Percentiles rank a stretch among this genome's conserved stretches.
Evolutionary conservation across 441 rosid genomes (phyloP).

Genomic region (Isatis lusitanica): DNA sequence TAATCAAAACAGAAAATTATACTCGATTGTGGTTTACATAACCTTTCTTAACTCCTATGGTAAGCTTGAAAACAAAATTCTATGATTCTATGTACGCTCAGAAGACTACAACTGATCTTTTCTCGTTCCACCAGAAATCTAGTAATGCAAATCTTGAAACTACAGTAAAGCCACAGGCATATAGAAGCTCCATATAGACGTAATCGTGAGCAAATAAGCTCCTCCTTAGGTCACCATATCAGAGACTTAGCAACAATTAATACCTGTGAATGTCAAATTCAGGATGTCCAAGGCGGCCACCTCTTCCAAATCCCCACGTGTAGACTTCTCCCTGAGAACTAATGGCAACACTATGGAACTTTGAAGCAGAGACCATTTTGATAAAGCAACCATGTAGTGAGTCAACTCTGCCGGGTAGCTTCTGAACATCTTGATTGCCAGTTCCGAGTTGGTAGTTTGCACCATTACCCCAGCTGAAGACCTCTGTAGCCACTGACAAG

Average conservation of each 20-base stretch:
- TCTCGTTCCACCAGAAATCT: slow-evolving; percentile 14
- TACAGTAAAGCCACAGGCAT: background rate
- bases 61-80: background rate
- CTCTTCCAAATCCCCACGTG: slow-evolving; percentile 99
- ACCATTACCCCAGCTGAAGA: slow-evolving; percentile 98
- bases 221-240: background rate
- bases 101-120: background rate
- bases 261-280: slow-evolving; percentile 99
- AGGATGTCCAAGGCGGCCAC: slow-evolving; percentile 99
- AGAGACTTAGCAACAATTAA: slow-evolving; percentile 2
- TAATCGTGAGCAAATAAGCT: background rate
- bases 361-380: slow-evolving; percentile 85
- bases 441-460: slow-evolving; percentile 98
- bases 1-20: slow-evolving; percentile 29
- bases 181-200: background rate
- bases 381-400: slow-evolving; percentile 72
- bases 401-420: slow-evolving; percentile 92
- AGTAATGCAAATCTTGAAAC: background rate
- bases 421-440: slow-evolving; percentile 86
- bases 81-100: background rate
- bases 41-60: background rate
- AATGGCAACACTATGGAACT: slow-evolving; percentile 94
- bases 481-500: slow-evolving; percentile 73
- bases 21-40: slow-evolving; percentile 21
- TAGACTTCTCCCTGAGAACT: slow-evolving; percentile 75